Conservation (phyloP, 352 stramenopile species). For the Phytophthora gonapodyides region DNA sequence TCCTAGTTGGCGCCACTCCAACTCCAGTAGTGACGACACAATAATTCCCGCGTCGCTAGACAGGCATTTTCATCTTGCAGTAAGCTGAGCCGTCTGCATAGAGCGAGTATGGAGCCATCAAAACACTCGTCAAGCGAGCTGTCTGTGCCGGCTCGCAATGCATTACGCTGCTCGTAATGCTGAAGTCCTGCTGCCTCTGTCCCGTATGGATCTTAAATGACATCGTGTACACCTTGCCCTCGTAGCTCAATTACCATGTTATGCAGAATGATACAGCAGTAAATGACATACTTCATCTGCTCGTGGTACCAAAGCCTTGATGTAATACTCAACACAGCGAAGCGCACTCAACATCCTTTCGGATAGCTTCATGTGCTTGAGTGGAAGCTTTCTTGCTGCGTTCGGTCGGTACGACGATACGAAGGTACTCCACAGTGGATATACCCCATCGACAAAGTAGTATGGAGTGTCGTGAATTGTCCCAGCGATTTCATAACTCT, state of each 20-base stretch:
- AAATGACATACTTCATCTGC: not conserved
- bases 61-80: too few relatives aligned
- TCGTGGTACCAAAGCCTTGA: not conserved
- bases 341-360: constrained; percentile 8
- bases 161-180: too few relatives aligned
- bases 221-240: not conserved
- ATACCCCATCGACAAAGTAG: constrained; percentile 9
- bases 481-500: not conserved
- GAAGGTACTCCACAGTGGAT: not conserved
- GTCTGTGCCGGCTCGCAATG: too few relatives aligned
- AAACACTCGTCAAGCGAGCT: too few relatives aligned
- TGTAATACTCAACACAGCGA: not conserved
- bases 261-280: constrained; percentile 6
- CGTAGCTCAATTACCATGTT: constrained; percentile 1
- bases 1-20: too few relatives aligned
- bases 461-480: constrained; percentile 5
- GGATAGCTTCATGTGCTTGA: not conserved
- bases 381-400: not conserved
- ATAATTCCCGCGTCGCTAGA: too few relatives aligned
- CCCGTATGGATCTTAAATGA: too few relatives aligned
- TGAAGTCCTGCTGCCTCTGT: too few relatives aligned
- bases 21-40: too few relatives aligned
- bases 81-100: too few relatives aligned
- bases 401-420: not conserved
- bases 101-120: too few relatives aligned